Conservation (phyloP, 225 moss, liverwort and hornwort genomes). For the Takakia lepidozioides region DNA sequence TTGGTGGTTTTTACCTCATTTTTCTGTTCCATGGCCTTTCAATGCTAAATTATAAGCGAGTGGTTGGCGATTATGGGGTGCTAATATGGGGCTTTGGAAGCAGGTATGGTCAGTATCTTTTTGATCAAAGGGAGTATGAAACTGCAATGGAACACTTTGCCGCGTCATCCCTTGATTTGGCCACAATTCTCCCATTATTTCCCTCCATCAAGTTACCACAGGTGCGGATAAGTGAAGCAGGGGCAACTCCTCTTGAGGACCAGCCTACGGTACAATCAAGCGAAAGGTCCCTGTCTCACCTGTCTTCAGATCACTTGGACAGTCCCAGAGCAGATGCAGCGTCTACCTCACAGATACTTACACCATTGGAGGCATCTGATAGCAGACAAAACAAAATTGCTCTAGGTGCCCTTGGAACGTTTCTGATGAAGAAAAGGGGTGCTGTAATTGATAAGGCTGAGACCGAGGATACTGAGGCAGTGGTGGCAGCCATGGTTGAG, state of each 20-base stretch:
- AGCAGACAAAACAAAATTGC: constrained; percentile 58
- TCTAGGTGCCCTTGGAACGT: constrained; percentile 63
- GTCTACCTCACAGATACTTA: constrained; percentile 39
- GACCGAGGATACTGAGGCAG: constrained; percentile 95
- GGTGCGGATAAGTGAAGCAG: constrained; percentile 14
- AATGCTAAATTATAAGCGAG: no score
- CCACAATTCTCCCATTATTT: constrained; percentile 69
- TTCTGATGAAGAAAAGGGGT: constrained; percentile 62
- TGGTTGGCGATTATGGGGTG: neutral
- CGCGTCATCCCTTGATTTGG: constrained; percentile 87
- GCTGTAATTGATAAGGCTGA: constrained; percentile 72
- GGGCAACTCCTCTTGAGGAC: constrained; percentile 29
- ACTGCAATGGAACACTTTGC: constrained; percentile 94
- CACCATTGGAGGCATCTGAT: constrained; percentile 42
- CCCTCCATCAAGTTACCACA: constrained; percentile 73
- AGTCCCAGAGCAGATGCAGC: constrained; percentile 46
- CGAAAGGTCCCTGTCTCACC: constrained; percentile 17
- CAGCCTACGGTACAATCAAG: constrained; percentile 37
- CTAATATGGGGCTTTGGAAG: constrained; percentile 2
- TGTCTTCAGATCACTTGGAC: constrained; percentile 44
- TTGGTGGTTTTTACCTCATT: no score
- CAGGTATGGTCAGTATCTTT: constrained; percentile 84
- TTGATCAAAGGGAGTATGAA: constrained; percentile 67
- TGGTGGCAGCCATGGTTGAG: constrained; percentile 95
- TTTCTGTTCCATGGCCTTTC: no score